These are phyloP conservation scores for Xanthoconium purpureum DNA, from an alignment of 768 basidiomycete genomes.

Conservation along the genomic window DNA sequence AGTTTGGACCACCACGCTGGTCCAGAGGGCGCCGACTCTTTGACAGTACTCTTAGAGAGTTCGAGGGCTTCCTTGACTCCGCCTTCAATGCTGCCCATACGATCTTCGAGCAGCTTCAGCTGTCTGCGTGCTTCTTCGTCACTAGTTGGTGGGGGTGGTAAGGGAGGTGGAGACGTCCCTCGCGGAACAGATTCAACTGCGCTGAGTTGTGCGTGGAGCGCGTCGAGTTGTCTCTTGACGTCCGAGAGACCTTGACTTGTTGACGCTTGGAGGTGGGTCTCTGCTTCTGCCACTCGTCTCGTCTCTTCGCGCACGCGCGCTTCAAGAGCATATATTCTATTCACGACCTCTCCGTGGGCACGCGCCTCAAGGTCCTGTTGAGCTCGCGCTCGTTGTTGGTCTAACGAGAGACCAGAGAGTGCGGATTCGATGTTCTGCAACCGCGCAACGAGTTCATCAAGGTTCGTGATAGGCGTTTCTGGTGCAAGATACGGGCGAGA, in stretches of 20 bases:
- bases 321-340: slow-evolving; percentile 57
- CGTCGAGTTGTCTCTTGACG: slow-evolving; percentile 56
- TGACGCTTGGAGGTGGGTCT: slow-evolving; percentile 44
- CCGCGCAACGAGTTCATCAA: slow-evolving; percentile 62
- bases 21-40: slow-evolving; percentile 37
- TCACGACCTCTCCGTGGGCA: slow-evolving; percentile 49
- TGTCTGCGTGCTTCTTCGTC: slow-evolving; percentile 60
- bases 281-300: slow-evolving; percentile 50
- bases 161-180: slow-evolving; percentile 13
- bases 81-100: slow-evolving; percentile 58
- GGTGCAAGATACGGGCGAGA: slow-evolving; percentile 49
- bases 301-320: slow-evolving; percentile 45
- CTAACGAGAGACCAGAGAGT: slow-evolving; percentile 56
- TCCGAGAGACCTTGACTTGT: slow-evolving; percentile 45
- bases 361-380: slow-evolving; percentile 54
- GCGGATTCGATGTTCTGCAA: slow-evolving; percentile 62
- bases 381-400: slow-evolving; percentile 47
- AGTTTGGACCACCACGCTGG: slow-evolving; percentile 75
- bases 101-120: slow-evolving; percentile 58
- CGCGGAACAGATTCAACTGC: slow-evolving; percentile 24
- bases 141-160: slow-evolving; percentile 21
- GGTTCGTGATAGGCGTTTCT: slow-evolving; percentile 57
- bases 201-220: slow-evolving; percentile 44
- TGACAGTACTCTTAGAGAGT: slow-evolving; percentile 46
- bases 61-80: slow-evolving; percentile 73